A percentile compares a stretch with the other conserved stretches of the same genome.
Evolutionary conservation across 306 rosid species (phyloP).

Genomic region (Citrullus colocynthis): DNA sequence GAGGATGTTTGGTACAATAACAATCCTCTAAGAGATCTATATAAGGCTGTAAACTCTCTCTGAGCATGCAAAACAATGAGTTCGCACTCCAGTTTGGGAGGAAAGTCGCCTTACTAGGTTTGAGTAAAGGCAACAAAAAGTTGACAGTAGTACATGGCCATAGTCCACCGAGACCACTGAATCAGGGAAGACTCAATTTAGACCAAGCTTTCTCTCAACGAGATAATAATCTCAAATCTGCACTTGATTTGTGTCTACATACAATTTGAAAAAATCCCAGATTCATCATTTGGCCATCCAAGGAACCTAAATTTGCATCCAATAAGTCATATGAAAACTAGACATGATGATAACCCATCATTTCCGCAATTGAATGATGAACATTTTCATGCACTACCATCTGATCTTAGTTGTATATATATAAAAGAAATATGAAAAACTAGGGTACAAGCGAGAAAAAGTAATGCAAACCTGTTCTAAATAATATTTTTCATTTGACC

Average conservation of each 20-base stretch:
- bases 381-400: neutral
- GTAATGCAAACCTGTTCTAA: constrained; percentile 58
- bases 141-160: neutral
- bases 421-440: neutral
- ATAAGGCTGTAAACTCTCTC: neutral
- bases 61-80: neutral
- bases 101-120: neutral
- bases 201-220: neutral
- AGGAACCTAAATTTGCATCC: neutral
- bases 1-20: neutral
- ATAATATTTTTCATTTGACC: constrained; percentile 86
- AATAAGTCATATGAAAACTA: neutral
- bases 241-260: neutral
- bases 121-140: neutral
- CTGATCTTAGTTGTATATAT: neutral
- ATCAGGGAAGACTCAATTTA: neutral
- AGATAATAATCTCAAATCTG: neutral
- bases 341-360: neutral
- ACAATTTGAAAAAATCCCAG: neutral
- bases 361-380: neutral
- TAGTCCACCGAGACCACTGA: neutral
- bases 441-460: neutral
- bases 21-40: neutral
- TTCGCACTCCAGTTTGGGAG: neutral
- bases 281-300: neutral